These are phyloP conservation scores for Solanum clarkiae DNA, from an alignment of 257 asterid genomes.

Conservation along the genomic window DNA sequence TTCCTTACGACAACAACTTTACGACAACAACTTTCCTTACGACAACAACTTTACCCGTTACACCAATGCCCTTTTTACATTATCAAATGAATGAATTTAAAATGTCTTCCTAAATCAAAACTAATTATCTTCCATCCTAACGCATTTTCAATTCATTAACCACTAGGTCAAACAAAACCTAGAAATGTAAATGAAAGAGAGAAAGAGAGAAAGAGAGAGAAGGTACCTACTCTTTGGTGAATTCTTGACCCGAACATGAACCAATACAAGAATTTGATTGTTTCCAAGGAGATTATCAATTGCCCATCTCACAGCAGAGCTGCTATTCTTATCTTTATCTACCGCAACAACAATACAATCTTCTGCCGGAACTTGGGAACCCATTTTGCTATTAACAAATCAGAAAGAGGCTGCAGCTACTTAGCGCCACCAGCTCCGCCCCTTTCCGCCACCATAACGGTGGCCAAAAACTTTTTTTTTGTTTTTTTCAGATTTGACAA, in stretches of 20 bases:
- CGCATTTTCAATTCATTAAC: neutral
- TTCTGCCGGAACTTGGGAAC: neutral
- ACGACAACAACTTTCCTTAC: too few species aligned
- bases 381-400: neutral
- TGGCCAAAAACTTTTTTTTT: neutral
- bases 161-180: neutral
- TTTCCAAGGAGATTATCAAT: conserved; percentile 33
- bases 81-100: neutral
- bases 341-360: conserved; percentile 41
- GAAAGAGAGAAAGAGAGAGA: neutral
- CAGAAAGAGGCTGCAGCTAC: neutral
- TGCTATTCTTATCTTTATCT: conserved; percentile 46
- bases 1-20: too few species aligned
- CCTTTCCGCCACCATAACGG: neutral
- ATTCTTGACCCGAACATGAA: conserved; percentile 37
- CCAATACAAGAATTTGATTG: conserved; percentile 20
- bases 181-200: neutral
- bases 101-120: neutral
- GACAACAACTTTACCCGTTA: neutral
- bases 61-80: neutral
- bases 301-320: conserved; percentile 52
- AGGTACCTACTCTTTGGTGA: conserved; percentile 39
- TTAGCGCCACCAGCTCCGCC: neutral
- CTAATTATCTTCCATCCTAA: neutral
- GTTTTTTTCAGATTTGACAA: neutral